Evolutionary conservation across 176 grass and related monocot species (phyloP).

Genomic region (Avena eriantha): DNA sequence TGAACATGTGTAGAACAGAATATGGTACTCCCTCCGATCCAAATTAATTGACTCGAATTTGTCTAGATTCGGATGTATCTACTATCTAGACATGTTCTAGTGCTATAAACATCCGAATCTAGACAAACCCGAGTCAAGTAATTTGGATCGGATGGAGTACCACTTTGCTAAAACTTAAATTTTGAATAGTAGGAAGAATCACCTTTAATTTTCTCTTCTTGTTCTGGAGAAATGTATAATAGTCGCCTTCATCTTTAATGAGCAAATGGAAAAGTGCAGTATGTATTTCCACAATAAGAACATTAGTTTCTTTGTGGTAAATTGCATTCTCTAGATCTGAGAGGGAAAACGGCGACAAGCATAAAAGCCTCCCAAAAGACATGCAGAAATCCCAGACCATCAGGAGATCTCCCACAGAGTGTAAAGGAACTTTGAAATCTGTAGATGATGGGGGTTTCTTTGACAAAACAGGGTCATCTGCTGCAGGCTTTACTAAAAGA

Average conservation of each 20-base stretch:
- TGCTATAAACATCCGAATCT: too few species aligned
- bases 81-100: too few species aligned
- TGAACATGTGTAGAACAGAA: slow-evolving; percentile 12
- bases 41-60: too few species aligned
- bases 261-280: slow-evolving; percentile 70
- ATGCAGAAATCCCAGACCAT: slow-evolving; percentile 87
- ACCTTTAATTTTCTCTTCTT: slow-evolving; percentile 82
- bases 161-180: not conserved
- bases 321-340: slow-evolving; percentile 91
- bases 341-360: slow-evolving; percentile 78
- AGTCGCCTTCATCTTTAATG: slow-evolving; percentile 68
- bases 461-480: slow-evolving; percentile 59
- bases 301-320: slow-evolving; percentile 80
- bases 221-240: slow-evolving; percentile 60
- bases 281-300: slow-evolving; percentile 80
- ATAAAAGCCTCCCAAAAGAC: slow-evolving; percentile 71
- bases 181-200: slow-evolving; percentile 19
- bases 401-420: slow-evolving; percentile 82
- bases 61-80: too few species aligned
- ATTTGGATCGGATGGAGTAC: not conserved
- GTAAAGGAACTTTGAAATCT: slow-evolving; percentile 77
- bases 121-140: too few species aligned
- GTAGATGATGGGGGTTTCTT: slow-evolving; percentile 59
- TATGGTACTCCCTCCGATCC: not conserved
- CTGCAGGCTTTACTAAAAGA: slow-evolving; percentile 57